phyloP scores from a whole-genome alignment of 106 monocot genomes.

The Dendrobium huoshanense region DNA sequence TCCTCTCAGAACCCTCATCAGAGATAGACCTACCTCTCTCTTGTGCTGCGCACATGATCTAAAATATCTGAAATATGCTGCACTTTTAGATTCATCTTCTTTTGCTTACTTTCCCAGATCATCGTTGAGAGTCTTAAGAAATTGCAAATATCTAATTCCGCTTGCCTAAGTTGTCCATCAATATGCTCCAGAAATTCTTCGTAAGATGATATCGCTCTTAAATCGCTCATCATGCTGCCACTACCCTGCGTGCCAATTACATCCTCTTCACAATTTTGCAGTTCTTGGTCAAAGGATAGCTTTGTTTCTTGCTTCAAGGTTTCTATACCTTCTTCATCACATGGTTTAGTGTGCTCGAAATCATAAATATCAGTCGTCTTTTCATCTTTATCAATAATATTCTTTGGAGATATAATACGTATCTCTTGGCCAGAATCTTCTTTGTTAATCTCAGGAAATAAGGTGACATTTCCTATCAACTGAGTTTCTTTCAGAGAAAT shows the following conservation, averaged over 20 bases:
- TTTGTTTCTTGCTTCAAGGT: not conserved
- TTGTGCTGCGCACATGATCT: conserved; percentile 31
- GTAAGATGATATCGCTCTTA: conserved; percentile 22
- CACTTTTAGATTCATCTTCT: conserved; percentile 16
- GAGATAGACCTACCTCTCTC: conserved; percentile 33
- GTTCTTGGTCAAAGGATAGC: not conserved
- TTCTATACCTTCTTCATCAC: not conserved
- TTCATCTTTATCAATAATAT: conserved; percentile 9
- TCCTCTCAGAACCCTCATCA: not conserved
- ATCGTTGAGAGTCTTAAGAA: conserved; percentile 29
- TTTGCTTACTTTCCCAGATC: conserved; percentile 13
- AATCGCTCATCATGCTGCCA: conserved; percentile 1
- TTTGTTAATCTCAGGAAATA: conserved; percentile 8
- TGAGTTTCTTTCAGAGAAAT: conserved; percentile 70
- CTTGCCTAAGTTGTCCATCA: conserved; percentile 34
- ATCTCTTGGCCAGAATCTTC: conserved; percentile 21
- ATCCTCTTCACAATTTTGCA: not conserved
- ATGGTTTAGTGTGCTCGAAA: not conserved
- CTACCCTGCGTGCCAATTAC: not conserved
- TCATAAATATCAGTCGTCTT: not conserved
- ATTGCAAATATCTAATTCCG: conserved; percentile 31
- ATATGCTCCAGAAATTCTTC: conserved; percentile 34
- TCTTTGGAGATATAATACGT: conserved; percentile 30
- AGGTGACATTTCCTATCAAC: conserved; percentile 43
- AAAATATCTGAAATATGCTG: conserved; percentile 42